These are phyloP conservation scores for Rhodofomes roseus DNA, from an alignment of 1,284 basidiomycete genomes.

Conservation along the genomic window DNA sequence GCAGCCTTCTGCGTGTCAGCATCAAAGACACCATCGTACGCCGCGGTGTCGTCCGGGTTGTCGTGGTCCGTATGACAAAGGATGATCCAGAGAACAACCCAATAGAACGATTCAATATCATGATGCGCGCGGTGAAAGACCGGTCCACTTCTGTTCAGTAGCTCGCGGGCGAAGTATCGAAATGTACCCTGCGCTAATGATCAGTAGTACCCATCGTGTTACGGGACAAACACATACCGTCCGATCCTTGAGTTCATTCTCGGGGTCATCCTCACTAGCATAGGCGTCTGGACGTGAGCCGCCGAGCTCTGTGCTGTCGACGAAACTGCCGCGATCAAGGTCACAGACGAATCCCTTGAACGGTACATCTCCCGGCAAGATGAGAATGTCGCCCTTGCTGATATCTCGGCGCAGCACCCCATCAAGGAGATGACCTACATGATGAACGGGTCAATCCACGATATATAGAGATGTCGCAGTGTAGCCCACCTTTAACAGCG, in stretches of 20 bases:
- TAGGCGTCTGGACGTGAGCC: not conserved
- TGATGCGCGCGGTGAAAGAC: slow-evolving; percentile 2
- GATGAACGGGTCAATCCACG: not conserved
- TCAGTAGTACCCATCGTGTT: no score
- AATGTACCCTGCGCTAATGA: not conserved
- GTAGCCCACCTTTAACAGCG: slow-evolving; percentile 8
- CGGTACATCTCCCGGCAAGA: not conserved
- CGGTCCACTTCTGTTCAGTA: not conserved
- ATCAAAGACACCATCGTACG: not conserved
- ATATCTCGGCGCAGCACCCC: slow-evolving; percentile 10
- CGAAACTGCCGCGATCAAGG: slow-evolving; percentile 7
- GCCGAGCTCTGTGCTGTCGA: not conserved
- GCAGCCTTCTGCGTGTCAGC: not conserved
- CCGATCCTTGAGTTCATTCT: not conserved
- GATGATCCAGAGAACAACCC: slow-evolving; percentile 12
- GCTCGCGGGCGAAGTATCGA: not conserved
- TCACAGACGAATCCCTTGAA: slow-evolving; percentile 9
- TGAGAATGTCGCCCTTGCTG: slow-evolving; percentile 10
- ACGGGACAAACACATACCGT: slow-evolving; percentile 10
- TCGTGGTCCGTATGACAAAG: slow-evolving; percentile 6
- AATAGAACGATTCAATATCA: slow-evolving; percentile 13
- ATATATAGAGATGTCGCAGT: not conserved
- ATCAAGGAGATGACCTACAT: not conserved
- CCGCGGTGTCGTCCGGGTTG: not conserved
- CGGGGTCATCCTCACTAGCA: not conserved